phyloP scores from a whole-genome alignment of 305 asterid genomes.

The Striga hermonthica region DNA sequence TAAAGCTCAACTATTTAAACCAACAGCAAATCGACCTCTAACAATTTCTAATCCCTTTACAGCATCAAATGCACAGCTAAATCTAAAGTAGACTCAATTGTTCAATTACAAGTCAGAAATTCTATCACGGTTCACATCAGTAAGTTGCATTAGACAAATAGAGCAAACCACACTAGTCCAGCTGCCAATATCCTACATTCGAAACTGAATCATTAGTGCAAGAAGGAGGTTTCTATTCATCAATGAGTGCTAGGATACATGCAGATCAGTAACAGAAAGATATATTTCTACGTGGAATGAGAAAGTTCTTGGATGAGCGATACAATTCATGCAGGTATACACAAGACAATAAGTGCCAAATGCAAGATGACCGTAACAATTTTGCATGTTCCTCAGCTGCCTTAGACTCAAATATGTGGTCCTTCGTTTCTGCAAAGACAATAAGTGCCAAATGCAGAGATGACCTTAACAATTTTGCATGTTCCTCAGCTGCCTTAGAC shows the following conservation, averaged over 20 bases:
- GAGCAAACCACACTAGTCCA: conserved; percentile 5
- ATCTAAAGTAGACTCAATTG: conserved; percentile 13
- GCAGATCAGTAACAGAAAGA: neutral
- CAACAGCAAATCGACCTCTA: neutral
- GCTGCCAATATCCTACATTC: conserved; percentile 10
- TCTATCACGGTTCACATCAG: neutral
- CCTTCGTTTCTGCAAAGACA: conserved; percentile 79
- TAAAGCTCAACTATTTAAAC: neutral
- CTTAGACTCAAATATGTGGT: conserved; percentile 79
- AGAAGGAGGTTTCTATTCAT: conserved; percentile 18
- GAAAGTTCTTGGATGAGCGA: conserved; percentile 11
- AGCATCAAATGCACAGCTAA: neutral
- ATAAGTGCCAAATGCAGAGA: conserved; percentile 20
- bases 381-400: conserved; percentile 99
- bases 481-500: conserved; percentile 98
- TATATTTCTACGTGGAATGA: neutral
- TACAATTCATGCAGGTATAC: conserved; percentile 20
- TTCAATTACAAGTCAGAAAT: conserved; percentile 11
- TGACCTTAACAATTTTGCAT: conserved; percentile 86
- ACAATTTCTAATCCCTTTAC: neutral
- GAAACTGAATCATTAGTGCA: conserved; percentile 26
- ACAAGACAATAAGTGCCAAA: conserved; percentile 22
- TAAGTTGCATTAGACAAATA: neutral
- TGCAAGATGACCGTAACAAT: conserved; percentile 59
- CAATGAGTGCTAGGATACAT: conserved; percentile 9